Percentiles rank a stretch among this genome's conserved stretches.
These are phyloP conservation scores for Articulospora tetracladia DNA, from an alignment of 495 filamentous ascomycete species.

Conservation along the genomic window DNA sequence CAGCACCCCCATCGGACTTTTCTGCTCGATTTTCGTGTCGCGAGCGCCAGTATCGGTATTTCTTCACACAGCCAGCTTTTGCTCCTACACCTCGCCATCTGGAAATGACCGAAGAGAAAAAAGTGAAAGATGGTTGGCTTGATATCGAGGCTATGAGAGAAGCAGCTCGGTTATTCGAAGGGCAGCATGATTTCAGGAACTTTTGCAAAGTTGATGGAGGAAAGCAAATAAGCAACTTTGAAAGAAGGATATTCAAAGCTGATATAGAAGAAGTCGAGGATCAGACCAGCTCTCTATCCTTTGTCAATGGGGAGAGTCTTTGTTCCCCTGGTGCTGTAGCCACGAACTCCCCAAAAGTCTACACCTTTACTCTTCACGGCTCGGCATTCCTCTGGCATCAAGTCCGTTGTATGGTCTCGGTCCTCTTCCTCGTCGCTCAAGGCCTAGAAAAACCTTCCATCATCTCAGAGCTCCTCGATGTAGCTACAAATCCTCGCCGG, in stretches of 20 bases:
- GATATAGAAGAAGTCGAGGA: constrained; percentile 62
- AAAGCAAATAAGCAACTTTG: constrained; percentile 83
- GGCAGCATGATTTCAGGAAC: constrained; percentile 91
- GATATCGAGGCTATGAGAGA: constrained; percentile 83
- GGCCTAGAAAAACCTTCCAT: constrained; percentile 74
- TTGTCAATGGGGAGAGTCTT: constrained; percentile 28
- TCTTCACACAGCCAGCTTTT: constrained; percentile 93
- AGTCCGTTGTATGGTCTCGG: constrained; percentile 83
- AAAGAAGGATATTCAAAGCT: constrained; percentile 68
- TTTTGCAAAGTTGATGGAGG: constrained; percentile 87
- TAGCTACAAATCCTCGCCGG: constrained; percentile 60
- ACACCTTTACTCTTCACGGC: constrained; percentile 80
- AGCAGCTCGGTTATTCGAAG: constrained; percentile 75
- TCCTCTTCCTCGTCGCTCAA: constrained; percentile 90
- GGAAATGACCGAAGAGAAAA: constrained; percentile 2
- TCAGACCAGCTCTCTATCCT: constrained; percentile 38
- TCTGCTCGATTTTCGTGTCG: constrained; percentile 91
- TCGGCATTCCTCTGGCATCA: constrained; percentile 99
- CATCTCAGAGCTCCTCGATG: constrained; percentile 68
- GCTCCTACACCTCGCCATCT: constrained; percentile 46
- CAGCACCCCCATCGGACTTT: constrained; percentile 70
- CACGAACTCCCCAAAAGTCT: constrained; percentile 56
- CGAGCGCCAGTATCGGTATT: constrained; percentile 87
- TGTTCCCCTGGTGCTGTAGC: constrained; percentile 14
- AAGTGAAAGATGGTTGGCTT: constrained; percentile 46